Base-by-base conservation (phyloP, 768 basidiomycete genomes). In the Chlorophyllum brunneum region DNA sequence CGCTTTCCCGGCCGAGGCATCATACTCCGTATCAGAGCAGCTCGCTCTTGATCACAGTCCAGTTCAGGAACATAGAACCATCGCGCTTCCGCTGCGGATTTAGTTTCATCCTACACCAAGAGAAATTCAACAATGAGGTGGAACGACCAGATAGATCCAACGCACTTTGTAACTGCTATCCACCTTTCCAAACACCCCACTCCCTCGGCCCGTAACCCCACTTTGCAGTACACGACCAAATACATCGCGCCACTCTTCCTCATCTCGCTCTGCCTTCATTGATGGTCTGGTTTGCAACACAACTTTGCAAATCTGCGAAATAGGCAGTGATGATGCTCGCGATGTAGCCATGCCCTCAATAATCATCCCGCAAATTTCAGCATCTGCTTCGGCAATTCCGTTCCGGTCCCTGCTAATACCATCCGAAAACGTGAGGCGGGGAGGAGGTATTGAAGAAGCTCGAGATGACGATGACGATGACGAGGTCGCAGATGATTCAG, bases 1-100 rank as follows among this genome's bases (percentile, higher is more conserved):
- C 88, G 70, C 68, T 89, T 91, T 49, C 75, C 85, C 18, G 82
- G 78, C 11, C 85, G 79, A 1, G 86, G 86, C 86, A 88, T 87
- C 74, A 88, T 81, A 55, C 80, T 82, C 60, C 72, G 66, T 51
- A 90, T 78, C 54, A 88, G 65, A 58, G 71, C 64, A 26, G 86
- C 86, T n/a, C 87, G 75, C 51, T 88, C 87, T 58, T 73, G 72
- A 62, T 90, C 86, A 59, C 77, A 73, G 59, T 90, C 87, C 61
- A 72, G 64, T 61, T 88, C 86, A 0, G 87, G 82, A 5, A 86
- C 79, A 60, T 90, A 90, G 64, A 86, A 90, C 85, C 85, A 90
- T 61, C 83, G 77, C 16, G 78, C 76, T 60, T 83, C 83, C 52
- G 83, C 61, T 33, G 78, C 72, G 0, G 71, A 65, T 46, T 77